Base-by-base conservation (phyloP, 148 eudicot genomes). In the Silene uniflora region DNA sequence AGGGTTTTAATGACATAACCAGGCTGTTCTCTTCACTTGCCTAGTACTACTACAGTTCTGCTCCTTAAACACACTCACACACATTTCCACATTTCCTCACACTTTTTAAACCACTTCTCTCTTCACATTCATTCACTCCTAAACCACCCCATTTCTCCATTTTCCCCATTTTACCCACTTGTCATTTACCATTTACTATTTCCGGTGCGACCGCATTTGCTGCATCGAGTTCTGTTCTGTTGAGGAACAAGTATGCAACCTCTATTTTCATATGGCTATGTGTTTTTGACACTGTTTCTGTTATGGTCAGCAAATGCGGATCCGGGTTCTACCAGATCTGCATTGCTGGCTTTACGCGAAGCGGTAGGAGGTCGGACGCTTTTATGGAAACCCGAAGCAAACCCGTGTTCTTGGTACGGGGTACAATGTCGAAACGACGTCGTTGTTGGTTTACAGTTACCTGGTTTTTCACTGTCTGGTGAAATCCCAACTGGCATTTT, bases 291-390 rank as follows among this genome's bases (percentile, higher is more conserved):
- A 61, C 64, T 29, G 19, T 8, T 32, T 0, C 0, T 65, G 11
- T 5, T 17, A 0, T 12, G 7, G 18, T 16, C 19, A 5, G 46
- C 22, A 8, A 16, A 29, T 32, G 69, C 90, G 62, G 88, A 83
- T 80, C 86, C 87, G 47, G 3, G 81, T 55, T 23, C 86, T 54
- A 81, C 81, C 70, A 77, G 77, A 42, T 78, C 82, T 44, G 91
- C 93, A 47, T 88, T 91, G 14, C 18, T 91, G 9, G 49, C 87
- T 21, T 87, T 91, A 44, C 89, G 91, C 24, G 56, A 87, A 19
- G 81, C 92, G 75, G 85, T 91, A 2, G 83, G 82, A 10, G 96
- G 96, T 69, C 92, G 96, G 2, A 87, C 91, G 2, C 78, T 89
- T 11, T 58, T 87, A 46, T 91, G 96, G 96, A 78, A 79, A 78